phyloP scores from a whole-genome alignment of 768 basidiomycete genomes.

The Rhodotorula kratochvilovae region DNA sequence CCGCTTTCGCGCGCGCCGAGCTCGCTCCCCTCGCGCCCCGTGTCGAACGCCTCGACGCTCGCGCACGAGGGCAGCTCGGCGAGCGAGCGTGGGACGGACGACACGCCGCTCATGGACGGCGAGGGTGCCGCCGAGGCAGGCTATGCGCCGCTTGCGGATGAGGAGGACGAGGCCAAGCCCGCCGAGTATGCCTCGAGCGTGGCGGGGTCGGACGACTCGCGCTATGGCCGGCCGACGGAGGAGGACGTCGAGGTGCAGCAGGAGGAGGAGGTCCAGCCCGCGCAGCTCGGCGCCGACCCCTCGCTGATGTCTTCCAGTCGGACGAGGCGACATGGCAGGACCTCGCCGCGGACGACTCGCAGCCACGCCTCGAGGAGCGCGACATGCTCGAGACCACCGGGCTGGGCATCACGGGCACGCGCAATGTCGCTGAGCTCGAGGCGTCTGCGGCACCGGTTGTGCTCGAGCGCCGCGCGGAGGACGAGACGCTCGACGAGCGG shows the following conservation, averaged over 20 bases:
- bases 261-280: background rate
- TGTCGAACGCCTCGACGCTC: conserved; percentile 1
- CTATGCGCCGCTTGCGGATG: background rate
- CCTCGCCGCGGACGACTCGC: conserved; percentile 9
- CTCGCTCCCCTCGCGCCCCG: background rate
- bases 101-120: conserved; percentile 9
- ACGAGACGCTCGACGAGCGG: conserved; percentile 17
- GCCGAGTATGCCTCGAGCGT: background rate
- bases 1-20: background rate
- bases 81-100: conserved; percentile 14
- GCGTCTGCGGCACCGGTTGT: background rate
- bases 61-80: background rate
- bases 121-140: background rate
- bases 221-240: background rate
- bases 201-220: background rate
- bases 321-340: conserved; percentile 39
- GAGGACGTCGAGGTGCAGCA: background rate
- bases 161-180: background rate
- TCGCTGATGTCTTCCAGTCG: conserved; percentile 39
- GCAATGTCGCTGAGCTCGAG: conserved; percentile 6
- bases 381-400: conserved; percentile 32
- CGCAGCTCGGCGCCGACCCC: conserved; percentile 9
- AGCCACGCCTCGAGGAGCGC: conserved; percentile 10
- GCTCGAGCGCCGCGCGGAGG: conserved; percentile 2
- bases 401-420: conserved; percentile 34